These are phyloP conservation scores for Euphrasia arctica DNA, from an alignment of 305 asterid species.

Conservation along the genomic window DNA sequence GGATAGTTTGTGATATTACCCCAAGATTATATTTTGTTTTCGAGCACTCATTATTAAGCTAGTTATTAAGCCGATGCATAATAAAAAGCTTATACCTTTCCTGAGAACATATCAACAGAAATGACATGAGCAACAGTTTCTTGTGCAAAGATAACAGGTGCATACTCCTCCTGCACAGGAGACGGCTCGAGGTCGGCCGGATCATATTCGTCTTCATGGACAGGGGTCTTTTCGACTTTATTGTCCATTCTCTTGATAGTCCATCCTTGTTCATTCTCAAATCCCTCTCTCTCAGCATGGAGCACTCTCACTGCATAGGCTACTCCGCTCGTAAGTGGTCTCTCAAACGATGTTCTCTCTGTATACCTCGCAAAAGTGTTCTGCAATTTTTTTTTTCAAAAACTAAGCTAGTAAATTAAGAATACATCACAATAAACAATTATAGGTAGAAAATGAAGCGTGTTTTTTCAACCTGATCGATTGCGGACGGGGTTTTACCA, in stretches of 20 bases:
- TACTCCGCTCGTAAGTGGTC: conserved; percentile 89
- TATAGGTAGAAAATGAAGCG: too few relatives aligned
- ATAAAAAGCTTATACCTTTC: conserved; percentile 45
- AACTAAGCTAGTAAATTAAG: not conserved
- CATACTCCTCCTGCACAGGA: conserved; percentile 73
- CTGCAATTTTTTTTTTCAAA: conserved; percentile 33
- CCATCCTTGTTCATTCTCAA: conserved; percentile 79
- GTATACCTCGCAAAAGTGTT: conserved; percentile 65
- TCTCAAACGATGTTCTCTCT: conserved; percentile 72
- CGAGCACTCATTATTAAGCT: too few relatives aligned
- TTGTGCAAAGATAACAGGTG: conserved; percentile 84
- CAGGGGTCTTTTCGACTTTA: conserved; percentile 59
- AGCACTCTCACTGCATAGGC: conserved; percentile 85
- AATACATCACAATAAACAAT: not conserved
- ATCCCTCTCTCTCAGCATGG: conserved; percentile 62
- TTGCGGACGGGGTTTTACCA: conserved; percentile 60
- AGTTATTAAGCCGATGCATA: not conserved
- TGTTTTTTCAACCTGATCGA: conserved; percentile 55
- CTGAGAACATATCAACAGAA: conserved; percentile 75
- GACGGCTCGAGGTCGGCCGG: conserved; percentile 61
- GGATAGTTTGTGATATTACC: too few relatives aligned
- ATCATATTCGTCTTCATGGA: conserved; percentile 60
- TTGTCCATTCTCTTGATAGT: conserved; percentile 70
- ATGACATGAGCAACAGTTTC: conserved; percentile 74
- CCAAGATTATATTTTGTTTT: too few relatives aligned